Percentiles rank a stretch among this genome's conserved stretches.
phyloP scores from a whole-genome alignment of 768 basidiomycete species.

The Boletus rufocinnamomeus region DNA sequence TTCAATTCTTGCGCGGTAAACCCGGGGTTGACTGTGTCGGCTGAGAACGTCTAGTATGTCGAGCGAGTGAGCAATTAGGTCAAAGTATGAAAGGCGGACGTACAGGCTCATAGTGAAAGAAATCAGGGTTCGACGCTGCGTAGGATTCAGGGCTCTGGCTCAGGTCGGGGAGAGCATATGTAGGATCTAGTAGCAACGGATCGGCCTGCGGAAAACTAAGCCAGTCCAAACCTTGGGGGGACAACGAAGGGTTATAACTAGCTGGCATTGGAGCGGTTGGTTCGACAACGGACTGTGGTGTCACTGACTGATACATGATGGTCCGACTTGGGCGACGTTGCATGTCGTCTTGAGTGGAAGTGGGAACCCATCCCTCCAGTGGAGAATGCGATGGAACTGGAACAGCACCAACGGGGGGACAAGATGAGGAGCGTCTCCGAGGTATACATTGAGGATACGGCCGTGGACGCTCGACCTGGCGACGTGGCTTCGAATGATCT shows the following conservation, averaged over 20 bases:
- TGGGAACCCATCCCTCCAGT: slow-evolving; percentile 23
- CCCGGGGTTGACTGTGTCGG: background rate
- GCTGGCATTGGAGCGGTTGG: background rate
- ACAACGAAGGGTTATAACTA: background rate
- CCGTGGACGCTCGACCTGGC: slow-evolving; percentile 20
- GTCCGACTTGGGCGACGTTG: slow-evolving; percentile 37
- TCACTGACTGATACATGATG: slow-evolving; percentile 37
- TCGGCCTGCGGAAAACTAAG: slow-evolving; percentile 11
- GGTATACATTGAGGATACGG: slow-evolving; percentile 27
- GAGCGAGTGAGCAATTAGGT: background rate
- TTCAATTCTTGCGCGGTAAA: slow-evolving; percentile 15
- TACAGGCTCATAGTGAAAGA: slow-evolving; percentile 21
- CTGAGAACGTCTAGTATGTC: slow-evolving; percentile 4
- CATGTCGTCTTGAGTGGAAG: slow-evolving; percentile 35
- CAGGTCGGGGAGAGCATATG: slow-evolving; percentile 5
- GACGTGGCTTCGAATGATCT: slow-evolving; percentile 8
- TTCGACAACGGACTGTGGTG: slow-evolving; percentile 13
- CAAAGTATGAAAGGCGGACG: background rate
- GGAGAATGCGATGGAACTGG: slow-evolving; percentile 26
- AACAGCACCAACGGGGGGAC: slow-evolving; percentile 40
- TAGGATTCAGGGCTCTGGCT: slow-evolving; percentile 3
- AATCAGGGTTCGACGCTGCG: background rate
- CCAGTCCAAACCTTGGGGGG: slow-evolving; percentile 15
- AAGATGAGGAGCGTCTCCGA: slow-evolving; percentile 42
- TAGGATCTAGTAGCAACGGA: slow-evolving; percentile 3